phyloP scores from a whole-genome alignment of 495 filamentous ascomycete species.

The Podospora australis region DNA sequence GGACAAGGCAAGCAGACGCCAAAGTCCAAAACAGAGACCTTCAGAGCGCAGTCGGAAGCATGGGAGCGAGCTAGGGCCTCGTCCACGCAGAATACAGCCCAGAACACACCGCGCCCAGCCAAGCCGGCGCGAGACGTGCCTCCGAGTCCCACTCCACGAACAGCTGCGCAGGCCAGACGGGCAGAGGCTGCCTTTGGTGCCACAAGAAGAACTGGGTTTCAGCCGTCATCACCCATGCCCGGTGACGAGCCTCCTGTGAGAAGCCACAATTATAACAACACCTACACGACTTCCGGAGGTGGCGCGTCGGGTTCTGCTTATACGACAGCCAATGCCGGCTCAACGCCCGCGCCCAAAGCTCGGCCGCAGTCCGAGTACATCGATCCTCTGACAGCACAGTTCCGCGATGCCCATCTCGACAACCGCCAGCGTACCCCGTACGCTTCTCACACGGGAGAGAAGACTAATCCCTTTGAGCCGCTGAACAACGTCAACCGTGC shows the following conservation, averaged over 20 bases:
- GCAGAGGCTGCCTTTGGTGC: constrained; percentile 40
- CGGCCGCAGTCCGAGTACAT: constrained; percentile 13
- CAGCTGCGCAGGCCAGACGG: constrained; percentile 37
- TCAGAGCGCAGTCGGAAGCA: constrained; percentile 54
- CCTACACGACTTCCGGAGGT: constrained; percentile 5
- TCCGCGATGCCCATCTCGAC: constrained; percentile 38
- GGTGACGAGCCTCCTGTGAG: constrained; percentile 41
- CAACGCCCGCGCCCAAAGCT: constrained; percentile 22
- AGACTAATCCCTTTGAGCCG: constrained; percentile 48
- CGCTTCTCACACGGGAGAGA: constrained; percentile 61
- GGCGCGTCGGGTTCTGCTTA: no score
- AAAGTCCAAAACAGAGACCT: constrained; percentile 51
- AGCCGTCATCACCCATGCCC: constrained; percentile 33
- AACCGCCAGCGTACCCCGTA: constrained; percentile 63
- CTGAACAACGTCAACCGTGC: constrained; percentile 30
- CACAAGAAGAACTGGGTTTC: constrained; percentile 29
- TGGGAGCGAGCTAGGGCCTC: constrained; percentile 58
- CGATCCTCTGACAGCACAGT: constrained; percentile 40
- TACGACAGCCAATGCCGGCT: constrained; percentile 29
- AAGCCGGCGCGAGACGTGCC: constrained; percentile 9
- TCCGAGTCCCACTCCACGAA: constrained; percentile 33
- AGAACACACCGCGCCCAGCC: constrained; percentile 3
- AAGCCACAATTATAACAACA: constrained; percentile 41
- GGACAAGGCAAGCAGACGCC: constrained; percentile 33
- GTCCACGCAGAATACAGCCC: constrained; percentile 18